Percentiles rank a stretch among this genome's conserved stretches.
Evolutionary conservation across 768 basidiomycete genomes (phyloP).

Genomic region (Austroboletus eburneus): DNA sequence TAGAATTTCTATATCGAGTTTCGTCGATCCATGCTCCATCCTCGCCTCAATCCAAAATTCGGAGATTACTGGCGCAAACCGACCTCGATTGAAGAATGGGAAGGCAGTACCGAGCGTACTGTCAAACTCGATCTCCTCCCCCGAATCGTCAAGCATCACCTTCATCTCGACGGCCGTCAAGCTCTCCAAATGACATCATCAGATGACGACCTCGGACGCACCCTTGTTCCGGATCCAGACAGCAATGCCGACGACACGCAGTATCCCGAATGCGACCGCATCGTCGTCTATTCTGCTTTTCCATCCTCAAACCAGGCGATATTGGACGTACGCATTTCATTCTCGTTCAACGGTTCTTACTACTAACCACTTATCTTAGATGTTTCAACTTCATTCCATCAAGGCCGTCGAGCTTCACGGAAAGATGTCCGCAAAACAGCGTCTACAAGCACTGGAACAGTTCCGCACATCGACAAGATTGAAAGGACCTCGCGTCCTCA

Average conservation of each 20-base stretch:
- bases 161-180: background rate
- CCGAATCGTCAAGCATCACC: background rate
- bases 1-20: conserved; percentile 19
- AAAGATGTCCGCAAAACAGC: background rate
- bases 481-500: background rate
- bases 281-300: conserved; percentile 14
- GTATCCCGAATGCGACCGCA: conserved; percentile 1
- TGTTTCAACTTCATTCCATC: background rate
- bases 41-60: background rate
- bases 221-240: background rate
- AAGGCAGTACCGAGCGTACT: background rate
- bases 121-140: conserved; percentile 10
- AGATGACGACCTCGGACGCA: background rate
- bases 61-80: background rate
- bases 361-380: background rate
- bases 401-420: conserved; percentile 3
- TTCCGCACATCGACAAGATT: background rate
- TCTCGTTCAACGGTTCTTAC: background rate
- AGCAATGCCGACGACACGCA: background rate
- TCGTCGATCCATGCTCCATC: conserved; percentile 4
- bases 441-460: background rate
- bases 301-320: conserved; percentile 1
- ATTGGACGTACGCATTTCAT: background rate
- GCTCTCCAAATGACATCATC: background rate
- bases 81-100: background rate